phyloP scores from a whole-genome alignment of 208 protist species.

The Trypanosoma avium region DNA sequence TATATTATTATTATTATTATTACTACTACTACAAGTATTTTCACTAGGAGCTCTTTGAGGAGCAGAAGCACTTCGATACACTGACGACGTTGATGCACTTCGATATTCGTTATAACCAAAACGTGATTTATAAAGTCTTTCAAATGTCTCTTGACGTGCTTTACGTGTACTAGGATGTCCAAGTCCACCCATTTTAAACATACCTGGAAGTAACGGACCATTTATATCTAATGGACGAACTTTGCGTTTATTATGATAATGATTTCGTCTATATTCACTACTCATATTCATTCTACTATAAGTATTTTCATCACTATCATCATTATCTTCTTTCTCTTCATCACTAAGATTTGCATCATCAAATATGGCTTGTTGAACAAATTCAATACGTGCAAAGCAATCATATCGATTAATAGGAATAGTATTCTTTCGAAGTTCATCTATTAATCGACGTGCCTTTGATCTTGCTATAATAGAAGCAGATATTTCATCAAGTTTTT shows the following conservation, averaged over 20 bases:
- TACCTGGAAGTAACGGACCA: conserved; percentile 21
- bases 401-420: conserved; percentile 79
- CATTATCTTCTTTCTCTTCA: conserved; percentile 1
- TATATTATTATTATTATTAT: too few species aligned
- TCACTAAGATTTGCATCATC: conserved; percentile 14
- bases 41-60: too few species aligned
- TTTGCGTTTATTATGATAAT: not conserved
- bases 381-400: conserved; percentile 29
- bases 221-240: conserved; percentile 1
- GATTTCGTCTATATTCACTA: not conserved
- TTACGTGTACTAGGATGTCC: not conserved
- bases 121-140: conserved; percentile 16
- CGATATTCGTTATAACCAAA: not conserved
- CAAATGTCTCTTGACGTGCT: conserved; percentile 23
- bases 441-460: conserved; percentile 65
- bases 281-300: not conserved
- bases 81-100: not conserved
- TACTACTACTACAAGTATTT: too few species aligned
- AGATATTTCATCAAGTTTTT: conserved; percentile 63
- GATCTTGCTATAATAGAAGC: conserved; percentile 63
- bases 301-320: conserved; percentile 6
- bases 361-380: conserved; percentile 16
- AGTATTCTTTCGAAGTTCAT: conserved; percentile 54
- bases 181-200: conserved; percentile 22
- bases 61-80: not conserved